Conservation (phyloP, 148 eudicot genomes). For the Limonium bicolor region DNA sequence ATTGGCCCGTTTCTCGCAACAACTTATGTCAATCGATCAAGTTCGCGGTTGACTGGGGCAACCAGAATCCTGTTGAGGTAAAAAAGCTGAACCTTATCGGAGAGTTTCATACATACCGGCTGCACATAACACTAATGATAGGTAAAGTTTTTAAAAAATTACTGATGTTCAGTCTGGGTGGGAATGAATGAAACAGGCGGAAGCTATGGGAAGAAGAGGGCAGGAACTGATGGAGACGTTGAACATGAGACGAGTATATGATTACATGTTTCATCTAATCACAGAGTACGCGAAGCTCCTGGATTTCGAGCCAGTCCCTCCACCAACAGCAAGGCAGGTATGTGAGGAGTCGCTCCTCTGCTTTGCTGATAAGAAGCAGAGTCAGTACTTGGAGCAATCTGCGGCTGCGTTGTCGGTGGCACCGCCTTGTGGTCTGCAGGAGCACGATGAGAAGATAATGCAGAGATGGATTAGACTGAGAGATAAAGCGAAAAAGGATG, state of each 20-base stretch:
- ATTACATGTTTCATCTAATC: constrained; percentile 77
- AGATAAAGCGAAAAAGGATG: constrained; percentile 13
- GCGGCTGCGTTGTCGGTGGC: constrained; percentile 31
- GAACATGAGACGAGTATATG: constrained; percentile 67
- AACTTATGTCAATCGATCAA: constrained; percentile 51
- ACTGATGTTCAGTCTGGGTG: neutral
- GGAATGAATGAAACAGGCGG: constrained; percentile 62
- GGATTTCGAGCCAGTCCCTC: constrained; percentile 45
- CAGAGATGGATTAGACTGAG: constrained; percentile 26
- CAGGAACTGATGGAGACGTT: constrained; percentile 60
- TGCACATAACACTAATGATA: neutral
- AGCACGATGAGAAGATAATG: constrained; percentile 15
- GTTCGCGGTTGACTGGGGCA: constrained; percentile 69
- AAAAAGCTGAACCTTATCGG: no score
- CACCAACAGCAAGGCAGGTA: constrained; percentile 43
- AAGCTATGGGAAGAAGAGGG: constrained; percentile 40
- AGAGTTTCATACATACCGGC: neutral
- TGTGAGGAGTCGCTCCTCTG: constrained; percentile 66
- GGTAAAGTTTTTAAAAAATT: neutral
- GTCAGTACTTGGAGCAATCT: constrained; percentile 48
- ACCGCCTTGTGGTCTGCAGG: constrained; percentile 46
- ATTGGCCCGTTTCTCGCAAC: constrained; percentile 47
- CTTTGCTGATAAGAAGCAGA: constrained; percentile 51
- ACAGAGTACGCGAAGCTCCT: constrained; percentile 60
- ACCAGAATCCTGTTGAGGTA: constrained; percentile 42